phyloP scores from a whole-genome alignment of 202 grass and related monocot genomes.

The Panicum hallii region DNA sequence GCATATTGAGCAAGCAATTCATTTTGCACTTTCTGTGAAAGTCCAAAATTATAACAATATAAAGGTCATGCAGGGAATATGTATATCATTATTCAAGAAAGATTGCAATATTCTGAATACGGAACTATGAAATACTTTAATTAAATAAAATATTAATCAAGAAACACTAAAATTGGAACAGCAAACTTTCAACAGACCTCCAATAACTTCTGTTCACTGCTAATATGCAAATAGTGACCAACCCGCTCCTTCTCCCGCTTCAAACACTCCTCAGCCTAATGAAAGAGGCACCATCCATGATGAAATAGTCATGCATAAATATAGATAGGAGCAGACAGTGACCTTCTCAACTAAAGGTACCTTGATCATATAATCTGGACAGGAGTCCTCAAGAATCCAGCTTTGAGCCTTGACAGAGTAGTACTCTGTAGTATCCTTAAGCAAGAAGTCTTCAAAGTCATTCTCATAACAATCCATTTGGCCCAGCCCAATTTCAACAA shows the following conservation, averaged over 20 bases:
- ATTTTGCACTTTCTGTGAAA: constrained; percentile 87
- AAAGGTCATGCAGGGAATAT: not conserved
- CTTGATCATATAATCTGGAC: constrained; percentile 98
- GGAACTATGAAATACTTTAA: constrained; percentile 9
- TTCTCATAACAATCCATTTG: constrained; percentile 83
- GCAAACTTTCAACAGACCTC: constrained; percentile 61
- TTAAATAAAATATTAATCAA: not conserved
- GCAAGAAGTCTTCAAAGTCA: constrained; percentile 89
- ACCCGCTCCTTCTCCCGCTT: constrained; percentile 96
- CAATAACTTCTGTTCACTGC: constrained; percentile 87
- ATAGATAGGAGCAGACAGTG: constrained; percentile 29
- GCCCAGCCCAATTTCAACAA: constrained; percentile 94
- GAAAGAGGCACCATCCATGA: constrained; percentile 39
- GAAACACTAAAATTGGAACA: constrained; percentile 24
- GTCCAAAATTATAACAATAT: constrained; percentile 25
- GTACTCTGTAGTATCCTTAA: constrained; percentile 87
- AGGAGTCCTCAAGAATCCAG: constrained; percentile 97
- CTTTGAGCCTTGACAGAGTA: constrained; percentile 96
- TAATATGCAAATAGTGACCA: constrained; percentile 95
- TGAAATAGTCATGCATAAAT: constrained; percentile 5
- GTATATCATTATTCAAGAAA: constrained; percentile 3
- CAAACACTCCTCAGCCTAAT: constrained; percentile 95
- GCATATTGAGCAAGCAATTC: constrained; percentile 87
- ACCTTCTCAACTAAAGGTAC: constrained; percentile 42
- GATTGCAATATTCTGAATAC: constrained; percentile 7